These are phyloP conservation scores for Cladosporium halotolerans DNA, from an alignment of 2,329 filamentous ascomycete genomes.

Conservation along the genomic window DNA sequence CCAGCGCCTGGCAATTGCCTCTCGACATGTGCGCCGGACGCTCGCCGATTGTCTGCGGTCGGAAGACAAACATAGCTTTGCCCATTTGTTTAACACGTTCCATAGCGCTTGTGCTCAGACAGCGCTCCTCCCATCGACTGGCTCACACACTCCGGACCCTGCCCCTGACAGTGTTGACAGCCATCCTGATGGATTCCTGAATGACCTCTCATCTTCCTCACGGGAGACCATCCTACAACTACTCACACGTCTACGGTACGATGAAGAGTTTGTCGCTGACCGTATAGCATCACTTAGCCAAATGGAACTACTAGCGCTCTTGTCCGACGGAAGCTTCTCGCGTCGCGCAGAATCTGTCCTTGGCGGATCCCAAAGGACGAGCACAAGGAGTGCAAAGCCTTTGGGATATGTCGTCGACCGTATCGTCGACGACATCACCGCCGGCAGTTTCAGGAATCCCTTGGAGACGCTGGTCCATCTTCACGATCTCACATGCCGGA, in stretches of 20 bases:
- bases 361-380: constrained; percentile 49
- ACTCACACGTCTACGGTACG: constrained; percentile 73
- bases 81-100: constrained; percentile 67
- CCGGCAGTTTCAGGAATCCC: constrained; percentile 20
- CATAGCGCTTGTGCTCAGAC: constrained; percentile 59
- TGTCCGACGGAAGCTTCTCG: constrained; percentile 69
- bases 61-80: constrained; percentile 73
- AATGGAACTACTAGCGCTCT: constrained; percentile 69
- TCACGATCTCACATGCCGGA: constrained; percentile 1
- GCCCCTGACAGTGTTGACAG: neutral
- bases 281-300: constrained; percentile 70
- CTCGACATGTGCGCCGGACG: constrained; percentile 56
- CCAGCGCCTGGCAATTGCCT: constrained; percentile 44
- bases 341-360: constrained; percentile 79
- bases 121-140: neutral
- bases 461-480: constrained; percentile 24
- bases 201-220: constrained; percentile 69
- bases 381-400: constrained; percentile 34
- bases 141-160: neutral
- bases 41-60: constrained; percentile 71
- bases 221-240: constrained; percentile 73
- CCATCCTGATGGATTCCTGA: constrained; percentile 34
- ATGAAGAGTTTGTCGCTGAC: constrained; percentile 80
- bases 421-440: constrained; percentile 22
- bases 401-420: constrained; percentile 24